Base-by-base conservation (phyloP, 176 grass and related monocot genomes). In the Oryza rufipogon region DNA sequence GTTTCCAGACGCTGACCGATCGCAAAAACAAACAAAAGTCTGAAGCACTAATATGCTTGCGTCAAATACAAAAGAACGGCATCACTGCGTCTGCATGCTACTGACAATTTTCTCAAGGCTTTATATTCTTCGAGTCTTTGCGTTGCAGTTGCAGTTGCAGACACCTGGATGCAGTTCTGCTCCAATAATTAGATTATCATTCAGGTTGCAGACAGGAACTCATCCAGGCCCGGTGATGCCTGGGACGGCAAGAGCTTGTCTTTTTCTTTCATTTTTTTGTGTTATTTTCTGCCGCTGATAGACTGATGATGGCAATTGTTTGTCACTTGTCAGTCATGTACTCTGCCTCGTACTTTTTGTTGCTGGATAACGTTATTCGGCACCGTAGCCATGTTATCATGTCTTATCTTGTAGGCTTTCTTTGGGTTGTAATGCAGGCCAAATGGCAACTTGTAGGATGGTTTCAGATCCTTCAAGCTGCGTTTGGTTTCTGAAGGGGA, bases 171-270 rank as follows among this genome's bases (percentile, higher is more conserved):
- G 76, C 20, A 28, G 64, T 44, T 4, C 61, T 15, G 30, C 2
- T 17, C 32, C 32, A 51, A 78, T 16, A 54, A 70, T 71, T 66
- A 77, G 44, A 7, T 58, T 72, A 86, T 89, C 83, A 44, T 77
- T 71, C 71, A 9, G 64, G 9, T 9, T 9, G 41, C 51, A 12
- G 73, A 61, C 42, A 32, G 22, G 36, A 61, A 14, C 41, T 0
- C 17, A 14, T 22, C 14, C 39, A 8, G 6, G 33, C 13, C 78
- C 2, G 17, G 46, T 82, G 79, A 86, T 73, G 88, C 33, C 17
- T 47, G 25, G 88, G 83, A 30, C 79, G 79, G 88, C 88, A 79
- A 30, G 6, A 11, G 23, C 13, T 70, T 44, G 46, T 46, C n/a
- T 16, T 32, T n/a, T 17, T 42, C 16, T 16, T 22, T 11, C 1